Conservation (phyloP, 176 grass and related monocot genomes). For the Phyllostachys edulis region DNA sequence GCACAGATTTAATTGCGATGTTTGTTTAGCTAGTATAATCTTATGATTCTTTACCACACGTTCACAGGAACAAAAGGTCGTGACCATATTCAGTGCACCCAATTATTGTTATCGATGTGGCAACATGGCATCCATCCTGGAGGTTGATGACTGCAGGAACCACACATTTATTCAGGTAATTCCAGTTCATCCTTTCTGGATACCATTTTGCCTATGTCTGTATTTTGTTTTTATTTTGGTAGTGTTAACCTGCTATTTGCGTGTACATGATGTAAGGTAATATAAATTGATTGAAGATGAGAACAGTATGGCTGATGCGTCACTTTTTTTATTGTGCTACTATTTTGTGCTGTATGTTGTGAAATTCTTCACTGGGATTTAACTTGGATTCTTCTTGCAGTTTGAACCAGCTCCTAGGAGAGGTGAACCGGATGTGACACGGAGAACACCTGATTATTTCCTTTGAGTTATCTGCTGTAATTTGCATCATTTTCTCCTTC, state of each 20-base stretch:
- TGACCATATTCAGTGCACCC: constrained; percentile 88
- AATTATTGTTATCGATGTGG: constrained; percentile 93
- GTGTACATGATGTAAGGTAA: background rate
- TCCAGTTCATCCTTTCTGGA: background rate
- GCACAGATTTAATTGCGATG: background rate
- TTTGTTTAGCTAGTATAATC: constrained; percentile 8
- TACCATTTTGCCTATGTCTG: background rate
- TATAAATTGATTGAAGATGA: background rate
- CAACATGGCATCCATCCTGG: constrained; percentile 90
- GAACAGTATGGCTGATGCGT: background rate
- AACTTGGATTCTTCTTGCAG: constrained; percentile 28
- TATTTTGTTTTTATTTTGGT: background rate
- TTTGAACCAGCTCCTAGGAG: constrained; percentile 78
- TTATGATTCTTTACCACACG: constrained; percentile 4
- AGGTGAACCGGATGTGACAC: constrained; percentile 76
- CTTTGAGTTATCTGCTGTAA: constrained; percentile 42
- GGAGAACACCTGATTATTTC: constrained; percentile 80
- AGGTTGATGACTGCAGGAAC: constrained; percentile 79
- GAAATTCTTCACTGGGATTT: background rate
- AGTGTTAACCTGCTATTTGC: background rate
- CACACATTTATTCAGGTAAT: constrained; percentile 86
- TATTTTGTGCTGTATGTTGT: background rate
- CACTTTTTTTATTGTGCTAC: background rate
- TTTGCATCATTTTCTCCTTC: background rate
- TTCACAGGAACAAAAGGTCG: constrained; percentile 81